Conservation (phyloP, 2,329 filamentous ascomycete species). For the Ophiostoma populinum region DNA sequence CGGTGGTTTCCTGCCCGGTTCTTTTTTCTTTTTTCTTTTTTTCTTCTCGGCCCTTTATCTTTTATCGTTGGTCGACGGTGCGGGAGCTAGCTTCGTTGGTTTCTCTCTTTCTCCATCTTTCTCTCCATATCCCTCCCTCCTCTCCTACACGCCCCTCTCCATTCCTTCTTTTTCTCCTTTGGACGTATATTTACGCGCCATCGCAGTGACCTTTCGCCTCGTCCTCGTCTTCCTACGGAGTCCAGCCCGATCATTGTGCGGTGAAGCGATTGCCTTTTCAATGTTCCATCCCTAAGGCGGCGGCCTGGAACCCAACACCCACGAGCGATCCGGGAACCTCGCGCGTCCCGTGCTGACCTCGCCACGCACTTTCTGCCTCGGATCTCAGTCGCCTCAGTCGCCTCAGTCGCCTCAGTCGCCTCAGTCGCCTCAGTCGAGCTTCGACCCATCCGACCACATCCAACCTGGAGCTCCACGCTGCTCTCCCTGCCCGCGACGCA, state of each 20-base stretch:
- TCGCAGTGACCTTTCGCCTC: neutral
- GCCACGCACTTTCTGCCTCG: neutral
- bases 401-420: neutral
- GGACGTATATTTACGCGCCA: too few species aligned
- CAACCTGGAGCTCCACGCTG: neutral
- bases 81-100: neutral
- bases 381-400: neutral
- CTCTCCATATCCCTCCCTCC: neutral
- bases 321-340: neutral
- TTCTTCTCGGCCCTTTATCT: neutral
- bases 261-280: constrained; percentile 4
- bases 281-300: constrained; percentile 7
- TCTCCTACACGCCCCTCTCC: neutral
- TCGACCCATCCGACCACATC: neutral
- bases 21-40: neutral
- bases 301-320: constrained; percentile 2
- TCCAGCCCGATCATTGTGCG: too few species aligned
- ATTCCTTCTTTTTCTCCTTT: neutral
- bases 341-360: neutral
- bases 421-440: neutral
- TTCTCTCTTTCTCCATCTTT: constrained; percentile 1
- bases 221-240: neutral
- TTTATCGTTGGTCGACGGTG: neutral
- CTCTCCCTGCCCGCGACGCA: neutral
- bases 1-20: neutral